These are phyloP conservation scores for Trametes coccinea DNA, from an alignment of 768 basidiomycete species.

Conservation along the genomic window DNA sequence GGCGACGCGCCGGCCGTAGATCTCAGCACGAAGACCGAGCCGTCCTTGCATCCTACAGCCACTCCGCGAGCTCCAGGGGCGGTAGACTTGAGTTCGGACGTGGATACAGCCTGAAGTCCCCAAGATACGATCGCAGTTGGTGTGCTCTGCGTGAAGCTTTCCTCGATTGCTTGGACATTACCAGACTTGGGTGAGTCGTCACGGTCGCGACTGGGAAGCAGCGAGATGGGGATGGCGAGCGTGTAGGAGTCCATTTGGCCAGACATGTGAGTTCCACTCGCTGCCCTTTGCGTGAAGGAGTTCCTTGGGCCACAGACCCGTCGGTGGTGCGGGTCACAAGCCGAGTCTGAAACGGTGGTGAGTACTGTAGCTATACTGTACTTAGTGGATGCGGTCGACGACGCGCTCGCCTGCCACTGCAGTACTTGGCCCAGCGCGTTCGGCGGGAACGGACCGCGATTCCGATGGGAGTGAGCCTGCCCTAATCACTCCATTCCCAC, in stretches of 20 bases:
- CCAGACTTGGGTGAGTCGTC: neutral
- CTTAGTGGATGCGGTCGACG: no score
- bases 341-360: no score
- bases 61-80: slow-evolving; percentile 20
- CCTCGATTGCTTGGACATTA: slow-evolving; percentile 1
- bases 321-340: no score
- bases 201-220: neutral
- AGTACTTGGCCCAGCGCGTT: no score
- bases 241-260: neutral
- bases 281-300: no score
- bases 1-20: neutral
- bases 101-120: neutral
- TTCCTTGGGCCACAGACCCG: no score
- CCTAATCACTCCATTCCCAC: slow-evolving; percentile 9
- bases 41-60: slow-evolving; percentile 40
- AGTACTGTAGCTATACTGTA: no score
- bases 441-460: no score
- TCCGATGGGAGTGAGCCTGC: slow-evolving; percentile 3
- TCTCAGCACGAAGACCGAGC: slow-evolving; percentile 37
- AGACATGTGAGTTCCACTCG: slow-evolving; percentile 2
- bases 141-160: slow-evolving; percentile 7
- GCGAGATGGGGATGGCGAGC: slow-evolving; percentile 11
- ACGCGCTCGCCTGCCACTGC: no score
- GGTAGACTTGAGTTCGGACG: neutral
- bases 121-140: slow-evolving; percentile 13